Evolutionary conservation across 306 rosid species (phyloP), one percentile per base, ranked within the genome.

Genomic region (Abrus precatorius): DNA sequence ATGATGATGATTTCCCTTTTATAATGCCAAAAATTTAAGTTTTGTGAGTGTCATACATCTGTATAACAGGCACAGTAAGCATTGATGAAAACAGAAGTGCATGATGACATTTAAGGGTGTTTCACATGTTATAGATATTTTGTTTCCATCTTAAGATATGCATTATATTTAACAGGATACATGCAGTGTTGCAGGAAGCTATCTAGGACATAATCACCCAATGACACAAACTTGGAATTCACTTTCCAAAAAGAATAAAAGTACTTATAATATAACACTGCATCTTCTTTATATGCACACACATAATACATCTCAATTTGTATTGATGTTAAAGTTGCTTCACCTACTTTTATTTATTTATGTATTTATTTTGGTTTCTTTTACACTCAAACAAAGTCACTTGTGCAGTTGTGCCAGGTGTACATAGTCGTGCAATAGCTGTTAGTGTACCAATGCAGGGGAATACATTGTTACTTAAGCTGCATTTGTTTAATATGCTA

Each of bases 21-120:
- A 77, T 82, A 50, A 52, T 70, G 69, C 48, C 69, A 72, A 41
- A 3, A 68, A 65, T 40, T 82, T 50, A 50, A 69, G 48, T 68
- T 75, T 67, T 59, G 29, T 69, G 43, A 57, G 83, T 79, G 27
- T 79, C 32, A 79, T 57, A 45, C 76, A 69, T 77, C 2, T 50
- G 9, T 76, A 4, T 62, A 43, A 13, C 62, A 43, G 65, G 70
- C 62, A 74, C 3, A 43, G 85, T 7, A 33, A 55, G 13, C 7
- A 9, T 45, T 32, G 7, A 80, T 40, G 40, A 48, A 64, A 64
- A 64, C 9, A 69, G 3, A 38, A 61, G 68, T 30, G 6, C 65
- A 60, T 79, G 52, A 70, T 60, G 72, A 6, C 70, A 50, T 9
- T 79, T 66, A 28, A 38, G 40, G 12, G 27, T 61, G 61, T 29